Percentiles rank a stretch among this genome's conserved stretches.
phyloP scores from a whole-genome alignment of 1,284 basidiomycete genomes.

The Sporisorium sorghi region DNA sequence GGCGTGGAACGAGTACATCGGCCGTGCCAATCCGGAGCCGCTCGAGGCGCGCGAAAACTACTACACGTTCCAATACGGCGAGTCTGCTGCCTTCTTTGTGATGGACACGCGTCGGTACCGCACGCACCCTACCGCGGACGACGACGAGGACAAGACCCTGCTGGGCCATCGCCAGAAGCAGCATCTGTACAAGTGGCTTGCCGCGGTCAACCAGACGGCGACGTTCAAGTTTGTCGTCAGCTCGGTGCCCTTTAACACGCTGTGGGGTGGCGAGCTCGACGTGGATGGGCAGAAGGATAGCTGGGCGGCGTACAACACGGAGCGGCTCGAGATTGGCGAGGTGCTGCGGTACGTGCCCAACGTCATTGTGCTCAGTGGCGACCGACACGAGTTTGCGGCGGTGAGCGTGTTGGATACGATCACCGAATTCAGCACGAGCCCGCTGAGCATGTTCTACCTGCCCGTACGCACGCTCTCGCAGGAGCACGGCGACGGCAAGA shows the following conservation, averaged over 20 bases:
- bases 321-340: constrained; percentile 72
- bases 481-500: constrained; percentile 69
- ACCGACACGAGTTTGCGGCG: constrained; percentile 83
- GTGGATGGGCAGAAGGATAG: constrained; percentile 75
- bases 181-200: constrained; percentile 76
- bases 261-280: constrained; percentile 75
- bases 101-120: constrained; percentile 81
- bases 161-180: constrained; percentile 78
- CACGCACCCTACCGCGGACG: constrained; percentile 70
- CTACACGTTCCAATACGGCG: constrained; percentile 71
- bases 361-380: constrained; percentile 74
- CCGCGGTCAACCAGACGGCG: constrained; percentile 78
- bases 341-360: constrained; percentile 76
- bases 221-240: constrained; percentile 85
- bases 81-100: constrained; percentile 77
- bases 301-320: constrained; percentile 79
- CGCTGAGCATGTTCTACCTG: constrained; percentile 73
- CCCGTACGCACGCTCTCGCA: constrained; percentile 67
- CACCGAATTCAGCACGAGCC: constrained; percentile 76
- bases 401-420: constrained; percentile 70
- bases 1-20: constrained; percentile 79
- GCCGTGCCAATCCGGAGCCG: constrained; percentile 77
- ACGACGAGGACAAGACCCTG: constrained; percentile 76
- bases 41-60: constrained; percentile 73
- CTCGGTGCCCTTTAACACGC: constrained; percentile 81